These are phyloP conservation scores for Crataegus laevigata DNA, from an alignment of 306 rosid species.

Conservation along the genomic window DNA sequence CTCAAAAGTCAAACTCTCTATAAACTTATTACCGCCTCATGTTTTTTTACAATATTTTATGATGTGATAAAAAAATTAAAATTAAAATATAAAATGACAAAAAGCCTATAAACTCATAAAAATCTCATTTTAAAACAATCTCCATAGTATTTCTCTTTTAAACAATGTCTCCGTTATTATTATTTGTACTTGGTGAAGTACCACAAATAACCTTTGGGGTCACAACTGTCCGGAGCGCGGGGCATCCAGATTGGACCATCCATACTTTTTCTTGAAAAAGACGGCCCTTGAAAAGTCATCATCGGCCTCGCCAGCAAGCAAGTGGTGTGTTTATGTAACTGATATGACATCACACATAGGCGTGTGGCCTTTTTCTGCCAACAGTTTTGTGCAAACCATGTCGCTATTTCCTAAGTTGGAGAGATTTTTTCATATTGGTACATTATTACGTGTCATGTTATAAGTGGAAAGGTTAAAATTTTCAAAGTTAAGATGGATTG, in stretches of 20 bases:
- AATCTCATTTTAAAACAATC: no score
- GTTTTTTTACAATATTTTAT: no score
- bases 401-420: background rate
- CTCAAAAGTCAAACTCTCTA: accelerated
- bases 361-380: background rate
- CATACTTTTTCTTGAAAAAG: slow-evolving; percentile 18
- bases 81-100: no score
- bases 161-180: background rate
- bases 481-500: no score
- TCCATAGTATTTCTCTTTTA: no score
- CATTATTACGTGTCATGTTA: no score
- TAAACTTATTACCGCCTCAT: no score
- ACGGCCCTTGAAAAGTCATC: background rate
- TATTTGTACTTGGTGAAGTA: background rate
- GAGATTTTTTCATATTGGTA: background rate
- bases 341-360: background rate
- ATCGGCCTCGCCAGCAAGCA: background rate
- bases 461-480: no score
- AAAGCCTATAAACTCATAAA: no score
- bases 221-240: background rate
- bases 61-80: no score
- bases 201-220: slow-evolving; percentile 8
- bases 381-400: background rate
- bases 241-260: background rate
- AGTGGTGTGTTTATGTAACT: background rate